Conservation (phyloP, 768 basidiomycete species). For the Crassisporium funariophilum region DNA sequence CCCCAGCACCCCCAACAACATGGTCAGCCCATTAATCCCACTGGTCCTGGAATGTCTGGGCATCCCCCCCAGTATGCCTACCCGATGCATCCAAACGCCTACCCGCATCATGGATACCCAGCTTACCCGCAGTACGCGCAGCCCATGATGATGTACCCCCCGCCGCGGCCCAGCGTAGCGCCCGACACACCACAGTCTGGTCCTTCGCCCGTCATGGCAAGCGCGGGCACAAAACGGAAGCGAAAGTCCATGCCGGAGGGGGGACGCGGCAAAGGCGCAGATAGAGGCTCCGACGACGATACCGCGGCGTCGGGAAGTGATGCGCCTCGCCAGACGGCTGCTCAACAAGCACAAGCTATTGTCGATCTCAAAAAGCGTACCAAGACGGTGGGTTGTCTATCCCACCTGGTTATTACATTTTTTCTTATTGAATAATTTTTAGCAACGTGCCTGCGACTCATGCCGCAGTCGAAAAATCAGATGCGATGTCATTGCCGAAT, state of each 20-base stretch:
- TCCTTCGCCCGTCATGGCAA: slow-evolving; percentile 28
- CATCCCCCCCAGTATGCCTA: slow-evolving; percentile 52
- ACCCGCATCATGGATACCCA: slow-evolving; percentile 56
- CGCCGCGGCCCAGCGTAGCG: slow-evolving; percentile 37
- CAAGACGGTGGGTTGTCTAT: slow-evolving; percentile 63
- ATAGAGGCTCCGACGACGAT: slow-evolving; percentile 60
- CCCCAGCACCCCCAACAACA: slow-evolving; percentile 36
- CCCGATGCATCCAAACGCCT: slow-evolving; percentile 56
- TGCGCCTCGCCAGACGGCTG: slow-evolving; percentile 34
- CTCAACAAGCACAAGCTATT: slow-evolving; percentile 30
- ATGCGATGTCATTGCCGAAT: slow-evolving; percentile 85
- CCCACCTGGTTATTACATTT: slow-evolving; percentile 10
- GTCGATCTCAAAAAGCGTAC: slow-evolving; percentile 83
- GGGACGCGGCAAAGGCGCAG: slow-evolving; percentile 40
- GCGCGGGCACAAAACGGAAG: slow-evolving; percentile 60
- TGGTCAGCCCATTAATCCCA: slow-evolving; percentile 32
- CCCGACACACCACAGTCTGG: slow-evolving; percentile 39
- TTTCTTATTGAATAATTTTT: slow-evolving; percentile 8
- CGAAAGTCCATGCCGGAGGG: slow-evolving; percentile 47
- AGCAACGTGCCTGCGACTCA: slow-evolving; percentile 85
- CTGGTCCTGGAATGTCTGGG: slow-evolving; percentile 32
- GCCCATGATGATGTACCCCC: slow-evolving; percentile 73
- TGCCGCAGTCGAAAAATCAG: slow-evolving; percentile 91
- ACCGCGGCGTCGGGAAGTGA: slow-evolving; percentile 52
- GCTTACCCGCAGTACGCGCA: slow-evolving; percentile 69